Evolutionary conservation across 495 filamentous ascomycete species (phyloP), one percentile per base, ranked within the genome.

Genomic region (Trichoderma parareesei): DNA sequence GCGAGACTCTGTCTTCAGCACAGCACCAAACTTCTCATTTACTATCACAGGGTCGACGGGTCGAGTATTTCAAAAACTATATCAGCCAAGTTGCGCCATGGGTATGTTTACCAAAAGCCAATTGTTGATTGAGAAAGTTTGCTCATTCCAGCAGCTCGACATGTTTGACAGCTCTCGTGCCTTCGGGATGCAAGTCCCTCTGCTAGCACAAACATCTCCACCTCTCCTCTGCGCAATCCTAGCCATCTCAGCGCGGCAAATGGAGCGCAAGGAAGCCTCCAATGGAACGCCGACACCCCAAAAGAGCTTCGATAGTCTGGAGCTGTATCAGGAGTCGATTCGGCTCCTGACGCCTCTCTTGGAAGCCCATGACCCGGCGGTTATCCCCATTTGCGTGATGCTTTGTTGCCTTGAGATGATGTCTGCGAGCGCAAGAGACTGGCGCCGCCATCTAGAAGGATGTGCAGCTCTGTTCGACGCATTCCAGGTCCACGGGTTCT

Each of bases 241-340:
- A 20, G 78, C 78, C 11, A 73, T 78, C 20, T 79, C 77, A 0
- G 72, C 78, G 4, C 72, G 76, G 10, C 76, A 79, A 64, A 75
- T 75, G 71, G 78, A 80, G 64, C 67, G 76, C 20, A 80, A 78
- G 46, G 71, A 74, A 38, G 53, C 53, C 4, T 57, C 53, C 14
- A 27, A 57, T 4, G 53, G 53, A 57, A 57, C 13, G 3, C 27
- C 53, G 11, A 57, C 53, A 10, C 53, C 53, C 14, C 53, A 57
- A 10, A 57, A 57, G 20, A 57, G 11, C 27, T 65, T 65, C 37
- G 75, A 80, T 48, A 79, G 77, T 48, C 68, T 80, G 0, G 78
- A 79, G 65, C 65, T 80, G 3, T 79, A 79, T 62, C 78, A 80
- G 38, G 75, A 79, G 62, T 75, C 78, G 3, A 80, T 80, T 65